Base-by-base conservation (phyloP, 2,329 filamentous ascomycete species). In the Thelonectria discophora region DNA sequence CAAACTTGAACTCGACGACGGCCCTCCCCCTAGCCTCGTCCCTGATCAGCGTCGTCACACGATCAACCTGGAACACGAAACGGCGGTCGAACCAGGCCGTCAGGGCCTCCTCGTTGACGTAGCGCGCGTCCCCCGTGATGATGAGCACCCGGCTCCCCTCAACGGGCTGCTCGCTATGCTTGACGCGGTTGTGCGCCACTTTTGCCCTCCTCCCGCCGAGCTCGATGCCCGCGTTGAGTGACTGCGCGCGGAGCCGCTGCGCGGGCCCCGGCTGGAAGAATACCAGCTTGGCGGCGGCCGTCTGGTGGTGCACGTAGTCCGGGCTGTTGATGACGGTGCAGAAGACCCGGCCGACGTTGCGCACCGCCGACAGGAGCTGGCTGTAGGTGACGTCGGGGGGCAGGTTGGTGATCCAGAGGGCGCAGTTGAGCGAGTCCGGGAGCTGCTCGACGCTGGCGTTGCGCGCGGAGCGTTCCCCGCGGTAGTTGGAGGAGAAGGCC, bases 381-480 rank as follows among this genome's bases (percentile, higher is more conserved):
- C 71, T 65, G 42, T 80, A 76, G 2, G 75, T 79, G 43, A 82
- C 71, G 54, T 76, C 63, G 0, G 80, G 75, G 0, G 84, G 82
- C 0, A 87, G 77, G 51, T 83, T 82, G 2, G 80, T 83, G 24
- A 87, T 65, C 80, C 83, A 87, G 1, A 87, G 73, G 0, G 82
- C 78, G 32, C 83, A 84, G 70, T 85, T 86, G 32, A 78, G 55
- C 11, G 74, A 72, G 1, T 71, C 56, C 0, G 62, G 9, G 5
- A 79, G 72, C 21, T 72, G 55, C 12, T 74, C 67, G 3, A 70
- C 71, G 55, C 76, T 78, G 40, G 77, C 77, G 51, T 79, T 79
- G 15, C 65, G 69, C 5, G 69, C 62, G 6, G 69, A 76, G 48
- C 78, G 77, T 61, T 76, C 76, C 12, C 77, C 77, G 47, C 72